Conservation (phyloP, 1,139 yeast species). For the Sugiyamaella sp. region DNA sequence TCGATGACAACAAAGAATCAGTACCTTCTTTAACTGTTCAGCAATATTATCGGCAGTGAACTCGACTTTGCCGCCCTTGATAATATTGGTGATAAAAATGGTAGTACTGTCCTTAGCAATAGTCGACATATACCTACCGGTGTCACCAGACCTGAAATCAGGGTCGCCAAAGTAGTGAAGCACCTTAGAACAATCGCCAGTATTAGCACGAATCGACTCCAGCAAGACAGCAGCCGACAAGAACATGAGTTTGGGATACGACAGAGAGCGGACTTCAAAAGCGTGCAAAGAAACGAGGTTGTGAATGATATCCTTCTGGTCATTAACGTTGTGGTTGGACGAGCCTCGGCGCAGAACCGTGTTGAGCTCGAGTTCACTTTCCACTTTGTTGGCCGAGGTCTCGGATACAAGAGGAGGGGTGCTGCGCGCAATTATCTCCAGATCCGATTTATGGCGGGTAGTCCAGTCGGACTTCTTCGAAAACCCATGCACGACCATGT, state of each 20-base stretch:
- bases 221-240: constrained; percentile 78
- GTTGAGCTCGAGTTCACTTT: constrained; percentile 88
- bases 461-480: constrained; percentile 62
- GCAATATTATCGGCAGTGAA: constrained; percentile 60
- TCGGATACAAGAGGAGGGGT: constrained; percentile 95
- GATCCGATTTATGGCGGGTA: constrained; percentile 49
- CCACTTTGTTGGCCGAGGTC: constrained; percentile 80
- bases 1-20: constrained; percentile 77
- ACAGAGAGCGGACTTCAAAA: constrained; percentile 52
- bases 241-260: constrained; percentile 85
- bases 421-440: constrained; percentile 77
- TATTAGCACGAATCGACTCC: constrained; percentile 75
- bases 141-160: constrained; percentile 68
- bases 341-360: constrained; percentile 90
- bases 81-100: constrained; percentile 55
- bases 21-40: constrained; percentile 66
- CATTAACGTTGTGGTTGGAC: constrained; percentile 76
- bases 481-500: constrained; percentile 90
- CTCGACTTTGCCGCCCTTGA: constrained; percentile 52
- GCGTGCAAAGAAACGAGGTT: constrained; percentile 34
- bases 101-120: constrained; percentile 64
- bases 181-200: constrained; percentile 79
- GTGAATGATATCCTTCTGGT: constrained; percentile 61
- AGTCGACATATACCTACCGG: constrained; percentile 69
- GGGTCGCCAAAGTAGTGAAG: constrained; percentile 86